Base-by-base conservation (phyloP, 1,284 basidiomycete genomes). In the Pyrrhoderma noxium region DNA sequence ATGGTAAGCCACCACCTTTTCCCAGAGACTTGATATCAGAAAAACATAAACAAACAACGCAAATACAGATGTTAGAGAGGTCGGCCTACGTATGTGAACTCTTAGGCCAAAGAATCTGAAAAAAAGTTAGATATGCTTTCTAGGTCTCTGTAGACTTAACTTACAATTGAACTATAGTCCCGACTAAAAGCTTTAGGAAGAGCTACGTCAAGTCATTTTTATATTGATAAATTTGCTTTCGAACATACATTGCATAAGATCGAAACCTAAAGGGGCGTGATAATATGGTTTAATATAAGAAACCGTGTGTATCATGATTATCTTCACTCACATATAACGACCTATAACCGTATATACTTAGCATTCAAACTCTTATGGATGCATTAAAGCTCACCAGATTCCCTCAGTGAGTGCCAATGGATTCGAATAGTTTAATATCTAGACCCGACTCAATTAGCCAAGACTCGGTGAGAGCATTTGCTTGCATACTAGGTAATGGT, bases 141-240 rank as follows among this genome's bases (percentile, higher is more conserved):
- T 36, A 40, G 4, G 18, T 3, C 19, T 42, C 36, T 19, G 34
- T 13, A 14, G 21, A 2, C 16, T 3, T 19, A 8, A 42, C 43
- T 9, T 31, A 54, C 53, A 51, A 16, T 54, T 54, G 53, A 11
- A 54, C 53, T 23, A 51, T 19, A 7, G 49, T 47, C 16, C 43
- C 34, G 8, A 54, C 41, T 16, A 54, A 11, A 22, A 51, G 37
- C 53, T 54, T 7, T 3, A 16, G 11, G 5, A 31, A 31, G 11
- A 5, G 11, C 27, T 40, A 25, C 9, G 36, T 14, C 8, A 34
- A 9, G 27, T 31, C 27, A 31, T 5, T 31, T 5, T 31, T 5
- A 31, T 11, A 31, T 31, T 31, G 27, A 31, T 31, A n/a, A n/a
- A n/a, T n/a, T n/a, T n/a, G n/a, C n/a, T n/a, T n/a, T 11, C 7